A percentile compares a stretch with the other conserved stretches of the same genome.
Evolutionary conservation across 2,329 filamentous ascomycete genomes (phyloP).

Genomic region (Neopestalotiopsis clavispora): DNA sequence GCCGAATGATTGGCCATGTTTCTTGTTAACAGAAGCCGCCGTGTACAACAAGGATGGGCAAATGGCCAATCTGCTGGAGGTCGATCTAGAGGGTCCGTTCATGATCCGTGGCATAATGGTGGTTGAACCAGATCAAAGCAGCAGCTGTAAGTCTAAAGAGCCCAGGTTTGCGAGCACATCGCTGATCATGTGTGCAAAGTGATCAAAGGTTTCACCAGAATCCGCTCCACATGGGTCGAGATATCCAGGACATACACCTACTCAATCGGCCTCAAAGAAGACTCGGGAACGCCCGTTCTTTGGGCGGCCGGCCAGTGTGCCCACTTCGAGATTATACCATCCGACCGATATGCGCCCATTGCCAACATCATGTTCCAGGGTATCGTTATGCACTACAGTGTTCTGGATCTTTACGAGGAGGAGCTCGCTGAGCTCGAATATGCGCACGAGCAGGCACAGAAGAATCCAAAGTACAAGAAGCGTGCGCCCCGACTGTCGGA

Average conservation of each 20-base stretch:
- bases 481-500: conserved; percentile 21
- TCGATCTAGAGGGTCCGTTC: conserved; percentile 64
- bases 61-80: conserved; percentile 65
- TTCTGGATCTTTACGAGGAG: conserved; percentile 60
- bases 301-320: conserved; percentile 70
- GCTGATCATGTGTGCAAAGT: conserved; percentile 30
- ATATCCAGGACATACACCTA: conserved; percentile 54
- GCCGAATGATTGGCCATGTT: conserved; percentile 63
- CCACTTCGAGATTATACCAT: conserved; percentile 71
- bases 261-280: conserved; percentile 57
- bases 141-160: conserved; percentile 39
- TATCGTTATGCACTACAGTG: conserved; percentile 66
- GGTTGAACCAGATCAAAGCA: conserved; percentile 47
- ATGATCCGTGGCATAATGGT: conserved; percentile 64
- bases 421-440: conserved; percentile 33
- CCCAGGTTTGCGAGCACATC: not conserved
- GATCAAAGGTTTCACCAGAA: conserved; percentile 35
- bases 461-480: conserved; percentile 38
- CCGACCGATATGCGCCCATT: conserved; percentile 58
- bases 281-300: conserved; percentile 56
- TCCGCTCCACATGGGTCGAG: conserved; percentile 50
- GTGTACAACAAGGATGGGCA: conserved; percentile 61
- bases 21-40: conserved; percentile 64
- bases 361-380: conserved; percentile 67
- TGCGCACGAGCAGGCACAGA: conserved; percentile 34